Evolutionary conservation across 2,329 filamentous ascomycete genomes (phyloP), one percentile per base, ranked within the genome.

Genomic region (Ceratocystis lukuohia): DNA sequence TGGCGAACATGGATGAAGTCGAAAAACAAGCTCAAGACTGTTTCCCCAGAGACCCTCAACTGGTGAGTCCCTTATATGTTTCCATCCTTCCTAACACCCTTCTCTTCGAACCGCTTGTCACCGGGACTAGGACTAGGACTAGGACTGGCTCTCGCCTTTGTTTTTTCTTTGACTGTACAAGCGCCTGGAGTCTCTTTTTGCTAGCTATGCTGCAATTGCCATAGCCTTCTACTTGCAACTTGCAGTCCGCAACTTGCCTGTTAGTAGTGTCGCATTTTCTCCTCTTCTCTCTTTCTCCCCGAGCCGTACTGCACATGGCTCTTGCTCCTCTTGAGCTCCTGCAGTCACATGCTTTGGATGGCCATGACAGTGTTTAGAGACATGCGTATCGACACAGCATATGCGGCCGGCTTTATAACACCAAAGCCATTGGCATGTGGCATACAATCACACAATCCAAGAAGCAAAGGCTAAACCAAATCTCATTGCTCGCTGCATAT

Each of bases 1-100:
- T 99, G 94, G 94, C 84, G 94, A 74, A 94, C 91, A 0, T 97
- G 94, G 94, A 88, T 90, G 74, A 97, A 97, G 76, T 82, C 88
- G 62, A 96, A 96, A 76, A 88, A 95, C 75, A 85, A 88, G 50
- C 80, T 97, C 62, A 87, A 85, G 73, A 97, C 93, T 0, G 85
- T 97, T 25, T 91, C 91, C 6, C 91, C 94, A 2, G 92, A 96
- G 75, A 89, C 88, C 1, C 79, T 99, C 66, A 96, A 97, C 76
- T 99, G 94, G 93, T 96, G 77, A 72, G 85, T 80, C 48, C 12
- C 22, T 62, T 22, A 2, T 28, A 25, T 28, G 10, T 28, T 15
- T 25, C 61, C 15, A 17, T 59, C 7, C 33, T 17, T 53, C 48
- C 12, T 4, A 10, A n/a, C 53, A 7, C 12, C 22, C 53, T 3